Evolutionary conservation across 2,329 filamentous ascomycete genomes (phyloP), one percentile per base, ranked within the genome.

Genomic region (Beauveria medogensis): DNA sequence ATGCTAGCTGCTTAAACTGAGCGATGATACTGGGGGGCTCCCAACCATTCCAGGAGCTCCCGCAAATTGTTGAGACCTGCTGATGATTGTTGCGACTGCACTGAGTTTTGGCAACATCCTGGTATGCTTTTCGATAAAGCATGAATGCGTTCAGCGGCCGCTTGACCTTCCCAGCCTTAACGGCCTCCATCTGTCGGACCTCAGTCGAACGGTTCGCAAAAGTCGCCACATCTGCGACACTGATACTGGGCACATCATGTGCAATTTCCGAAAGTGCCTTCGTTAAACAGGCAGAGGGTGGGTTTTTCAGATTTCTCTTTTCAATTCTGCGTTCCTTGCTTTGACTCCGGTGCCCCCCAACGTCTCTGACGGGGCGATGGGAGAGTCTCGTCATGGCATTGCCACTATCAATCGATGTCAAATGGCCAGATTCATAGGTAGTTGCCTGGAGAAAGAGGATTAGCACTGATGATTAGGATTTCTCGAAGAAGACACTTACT

Each of bases 91-190:
- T 93, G 68, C 94, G 86, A 16, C 84, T 78, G 67, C 89, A 90
- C 80, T 87, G 90, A 56, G 84, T 80, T 74, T 96, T 96, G 62
- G 90, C 91, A 37, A 92, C 82, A 64, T 94, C 90, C 63, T 95
- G 90, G 70, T 91, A 97, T 7, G 91, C 91, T 66, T 94, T 96
- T 47, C 94, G 88, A 73, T 99, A 99, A 55, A 99, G 80, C 89
- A 99, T 96, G 77, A 97, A 99, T 1, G 91, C 93, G 73, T 99
- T 99, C 88, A 97, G 96, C 3, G 94, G 92, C 34, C 94, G 83
- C 68, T 93, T 91, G 66, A 97, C 83, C 71, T 92, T 92, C 28
- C 90, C 90, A 41, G 85, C 78, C 68, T 87, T 91, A 61, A 85
- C 82, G 67, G 84, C 82, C 48, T 85, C 92, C 59, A 78, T 75